Base-by-base conservation (phyloP, 495 filamentous ascomycete species). In the Ramalina peruviana region DNA sequence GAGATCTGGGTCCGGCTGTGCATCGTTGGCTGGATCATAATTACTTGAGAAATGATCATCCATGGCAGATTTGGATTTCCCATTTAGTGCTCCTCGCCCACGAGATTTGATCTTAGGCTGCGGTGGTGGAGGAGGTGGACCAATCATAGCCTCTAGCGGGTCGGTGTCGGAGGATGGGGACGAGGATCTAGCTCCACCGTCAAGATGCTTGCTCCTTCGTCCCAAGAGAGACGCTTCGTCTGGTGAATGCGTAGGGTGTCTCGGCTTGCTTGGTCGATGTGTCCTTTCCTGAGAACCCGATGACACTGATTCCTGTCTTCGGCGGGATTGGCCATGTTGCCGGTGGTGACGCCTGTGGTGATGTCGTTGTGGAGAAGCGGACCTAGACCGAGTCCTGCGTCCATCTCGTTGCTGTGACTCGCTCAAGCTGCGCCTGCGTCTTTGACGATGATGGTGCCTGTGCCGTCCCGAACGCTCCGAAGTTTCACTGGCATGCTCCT, bases 11-110 rank as follows among this genome's bases (percentile, higher is more conserved):
- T 69, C 70, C 1, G 67, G 65, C n/a, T 76, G 73, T 0, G 86
- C 67, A 52, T 97, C 92, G 2, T 69, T 62, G 1, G 68, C 65
- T 0, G 90, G 89, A 52, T 97, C 82, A 62, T 95, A 96, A 57
- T 74, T 71, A 0, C 75, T 59, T 0, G 79, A 75, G 60, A 96
- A 98, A 44, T 85, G 85, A 11, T 74, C 65, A 54, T 96, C 89
- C 54, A 96, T 92, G 10, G 72, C 80, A 41, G 82, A 82, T 17
- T 73, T 67, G 27, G 64, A 58, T 33, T 64, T 70, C 7, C 30
- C 30, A 3, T 33, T 13, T 51, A 73, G 72, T 20, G 72, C 68
- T 23, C 90, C 88, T n/a, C 92, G 78, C 3, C 92, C 92, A n/a
- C 88, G 82, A 36, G 74, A 69, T 21, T 69, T 72, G 27, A 85